A percentile compares a stretch with the other conserved stretches of the same genome.
Evolutionary conservation across 2,329 filamentous ascomycete species (phyloP).

Genomic region (Monosporascus sp.): DNA sequence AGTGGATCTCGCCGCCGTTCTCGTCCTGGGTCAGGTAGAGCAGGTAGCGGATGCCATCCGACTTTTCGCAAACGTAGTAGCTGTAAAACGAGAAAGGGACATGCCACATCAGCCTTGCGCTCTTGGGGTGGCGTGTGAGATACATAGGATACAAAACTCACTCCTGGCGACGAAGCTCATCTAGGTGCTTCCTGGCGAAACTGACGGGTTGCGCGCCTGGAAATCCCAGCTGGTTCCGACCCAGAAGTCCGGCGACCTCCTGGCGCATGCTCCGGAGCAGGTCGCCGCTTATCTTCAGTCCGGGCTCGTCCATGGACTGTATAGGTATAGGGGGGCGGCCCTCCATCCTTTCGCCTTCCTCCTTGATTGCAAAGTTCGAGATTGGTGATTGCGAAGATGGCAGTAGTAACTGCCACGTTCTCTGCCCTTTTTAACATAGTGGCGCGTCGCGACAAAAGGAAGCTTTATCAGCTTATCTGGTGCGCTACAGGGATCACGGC

Average conservation of each 20-base stretch:
- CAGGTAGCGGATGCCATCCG: conserved; percentile 92
- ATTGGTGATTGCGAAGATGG: no score
- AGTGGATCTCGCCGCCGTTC: conserved; percentile 63
- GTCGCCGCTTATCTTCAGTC: conserved; percentile 58
- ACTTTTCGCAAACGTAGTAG: conserved; percentile 98
- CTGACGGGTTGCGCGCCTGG: conserved; percentile 93
- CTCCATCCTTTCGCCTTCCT: background rate
- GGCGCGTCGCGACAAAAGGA: background rate
- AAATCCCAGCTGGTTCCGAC: conserved; percentile 63
- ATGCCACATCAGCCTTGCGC: background rate
- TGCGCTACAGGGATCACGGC: no score
- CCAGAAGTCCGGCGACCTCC: conserved; percentile 72
- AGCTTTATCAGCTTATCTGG: background rate
- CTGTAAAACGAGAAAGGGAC: conserved; percentile 30
- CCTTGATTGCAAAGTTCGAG: no score
- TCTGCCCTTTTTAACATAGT: background rate
- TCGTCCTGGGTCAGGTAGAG: conserved; percentile 75
- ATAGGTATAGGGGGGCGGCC: conserved; percentile 26
- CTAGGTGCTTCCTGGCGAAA: conserved; percentile 74
- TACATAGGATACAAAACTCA: conserved; percentile 30
- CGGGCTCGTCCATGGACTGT: conserved; percentile 53
- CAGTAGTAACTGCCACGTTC: no score
- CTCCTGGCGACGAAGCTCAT: conserved; percentile 77
- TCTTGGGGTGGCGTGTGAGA: no score
- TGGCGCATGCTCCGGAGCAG: conserved; percentile 58